Evolutionary conservation across 345 rosid genomes (phyloP).

Genomic region (Melaleuca quinquenervia): DNA sequence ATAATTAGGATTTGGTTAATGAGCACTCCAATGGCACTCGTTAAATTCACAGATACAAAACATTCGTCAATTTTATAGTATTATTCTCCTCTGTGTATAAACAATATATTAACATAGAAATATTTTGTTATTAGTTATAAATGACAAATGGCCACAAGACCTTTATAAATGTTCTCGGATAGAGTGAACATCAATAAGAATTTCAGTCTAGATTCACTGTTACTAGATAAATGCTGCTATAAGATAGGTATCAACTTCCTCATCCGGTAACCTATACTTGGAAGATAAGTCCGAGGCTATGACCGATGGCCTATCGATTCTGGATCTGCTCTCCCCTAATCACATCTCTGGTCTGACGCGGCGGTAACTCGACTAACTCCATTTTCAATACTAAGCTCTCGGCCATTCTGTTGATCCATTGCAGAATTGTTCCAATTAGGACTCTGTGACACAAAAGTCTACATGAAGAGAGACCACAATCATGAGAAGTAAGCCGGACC

Average conservation of each 20-base stretch:
- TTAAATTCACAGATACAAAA: not conserved
- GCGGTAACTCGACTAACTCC: not conserved
- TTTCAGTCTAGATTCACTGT: not conserved
- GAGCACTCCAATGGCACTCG: not conserved
- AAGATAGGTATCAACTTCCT: not conserved
- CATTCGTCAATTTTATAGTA: not conserved
- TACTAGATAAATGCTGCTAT: not conserved
- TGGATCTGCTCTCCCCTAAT: not conserved
- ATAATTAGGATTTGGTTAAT: not conserved
- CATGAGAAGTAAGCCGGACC: not conserved
- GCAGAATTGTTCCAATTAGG: not conserved
- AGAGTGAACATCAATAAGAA: not conserved
- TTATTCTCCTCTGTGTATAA: not conserved
- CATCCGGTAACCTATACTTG: not conserved
- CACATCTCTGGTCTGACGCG: not conserved
- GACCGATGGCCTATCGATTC: not conserved
- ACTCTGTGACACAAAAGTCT: not conserved
- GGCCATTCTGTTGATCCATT: not conserved
- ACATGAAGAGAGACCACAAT: not conserved
- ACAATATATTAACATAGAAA: not conserved
- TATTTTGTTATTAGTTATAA: not conserved
- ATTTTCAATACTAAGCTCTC: not conserved
- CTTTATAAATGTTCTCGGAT: not conserved
- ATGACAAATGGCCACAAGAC: not conserved
- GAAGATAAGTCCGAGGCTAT: not conserved